Evolutionary conservation across 208 protist species (phyloP), one percentile per base, ranked within the genome.

Genomic region (Acanthamoeba sp.): DNA sequence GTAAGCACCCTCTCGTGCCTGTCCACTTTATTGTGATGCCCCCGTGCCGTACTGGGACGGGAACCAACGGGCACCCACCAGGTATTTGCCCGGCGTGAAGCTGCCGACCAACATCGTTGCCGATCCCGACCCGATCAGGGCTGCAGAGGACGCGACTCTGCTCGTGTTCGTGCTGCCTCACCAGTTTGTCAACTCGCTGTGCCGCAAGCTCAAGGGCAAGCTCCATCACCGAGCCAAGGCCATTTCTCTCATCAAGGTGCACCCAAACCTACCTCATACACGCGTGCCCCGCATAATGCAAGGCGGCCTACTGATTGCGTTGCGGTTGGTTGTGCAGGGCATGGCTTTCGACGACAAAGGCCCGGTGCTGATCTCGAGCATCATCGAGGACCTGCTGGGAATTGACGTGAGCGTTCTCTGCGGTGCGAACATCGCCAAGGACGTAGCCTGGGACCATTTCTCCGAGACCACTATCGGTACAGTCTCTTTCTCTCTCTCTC

Each of bases 361-460:
- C 1, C 91, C 91, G 27, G 42, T 94, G 27, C 91, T 94, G 38
- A 80, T 94, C 27, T 94, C 91, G 73, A 82, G 40, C 40, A 48
- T 94, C 16, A 88, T 88, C 16, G 36, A 66, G 18, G 36, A 91
- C 20, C 16, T 69, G 22, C 57, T 95, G 9, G 29, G 57, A 14
- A 93, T 92, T 16, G 29, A 40, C 32, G 59, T 93, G 76, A 42
- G 57, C 22, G 96, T 97, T 20, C 95, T 97, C 71, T 96, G 95
- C 93, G 96, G 96, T 24, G 96, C 96, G 29, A 97, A 97, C 91
- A 95, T 97, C 38, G 97, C 97, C 36, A 95, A 96, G 66, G 96
- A 97, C 93, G 97, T 97, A 2, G 96, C 96, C 12, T 48, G 73
- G 12, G 96, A 94, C 24, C 48, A 96, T 34, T 97, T 97, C 93